Base-by-base conservation (phyloP, 2,329 filamentous ascomycete species). In the Claviceps digitariae region DNA sequence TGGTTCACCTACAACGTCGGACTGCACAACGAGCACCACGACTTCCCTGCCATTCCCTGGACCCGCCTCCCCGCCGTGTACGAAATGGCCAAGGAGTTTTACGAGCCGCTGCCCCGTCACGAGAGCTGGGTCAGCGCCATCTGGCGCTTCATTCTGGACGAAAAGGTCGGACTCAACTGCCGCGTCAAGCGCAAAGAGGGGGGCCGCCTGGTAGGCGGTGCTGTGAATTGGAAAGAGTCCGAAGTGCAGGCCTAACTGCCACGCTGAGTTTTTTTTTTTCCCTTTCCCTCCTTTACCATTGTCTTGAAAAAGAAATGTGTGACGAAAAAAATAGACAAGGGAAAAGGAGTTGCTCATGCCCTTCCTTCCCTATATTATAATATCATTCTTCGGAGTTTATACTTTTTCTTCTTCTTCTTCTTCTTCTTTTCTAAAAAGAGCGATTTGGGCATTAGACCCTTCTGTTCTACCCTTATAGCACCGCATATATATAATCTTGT, bases 11-110 rank as follows among this genome's bases (percentile, higher is more conserved):
- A 97, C 76, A 98, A 98, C 62, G 93, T 98, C 47, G 93, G 93
- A 52, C 74, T 96, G 64, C 93, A 98, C 75, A 98, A 98, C 67
- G 93, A 98, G 75, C 93, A 98, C 71, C 93, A 98, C 69, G 93
- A 98, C 69, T 98, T 98, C 72, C 93, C 93, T 12, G 93, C 93
- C 48, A 81, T 98, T 48, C 91, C 93, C 0, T 98, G 93, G 93
- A 96, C 90, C 10, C 78, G 86, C 34, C 77, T 98, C 41, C 86
- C 84, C 52, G 77, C 76, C 64, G 74, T 98, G 52, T 82, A 90
- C 64, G 72, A 81, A 57, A 86, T 94, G 54, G 93, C 93, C 1
- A 78, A 78, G 58, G 93, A 97, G 70, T 98, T 96, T 66, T 98
- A 98, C 71, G 82, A 85, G 58, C 86, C 87, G 55, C 73, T 98